Conservation (phyloP, 345 rosid species). For the Physaria fendleri region DNA sequence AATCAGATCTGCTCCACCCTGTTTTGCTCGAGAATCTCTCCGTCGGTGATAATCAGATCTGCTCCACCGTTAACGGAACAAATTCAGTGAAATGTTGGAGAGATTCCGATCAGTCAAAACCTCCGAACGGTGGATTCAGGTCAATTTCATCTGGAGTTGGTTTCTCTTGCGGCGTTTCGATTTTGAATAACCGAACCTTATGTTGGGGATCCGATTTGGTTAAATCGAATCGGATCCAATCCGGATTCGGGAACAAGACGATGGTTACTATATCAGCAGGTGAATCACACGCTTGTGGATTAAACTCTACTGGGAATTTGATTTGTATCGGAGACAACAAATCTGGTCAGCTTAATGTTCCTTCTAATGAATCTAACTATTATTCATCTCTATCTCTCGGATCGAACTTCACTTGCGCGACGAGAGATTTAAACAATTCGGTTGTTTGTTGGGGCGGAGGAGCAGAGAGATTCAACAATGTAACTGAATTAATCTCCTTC, state of each 20-base stretch:
- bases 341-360: conserved; percentile 52
- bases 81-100: conserved; percentile 54
- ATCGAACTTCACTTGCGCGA: no score
- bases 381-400: no score
- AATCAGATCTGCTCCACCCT: conserved; percentile 64
- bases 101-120: neutral
- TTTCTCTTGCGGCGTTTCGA: conserved; percentile 61
- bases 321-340: conserved; percentile 53
- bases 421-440: no score
- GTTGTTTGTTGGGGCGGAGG: conserved; percentile 87
- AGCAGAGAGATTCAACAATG: conserved; percentile 32
- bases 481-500: conserved; percentile 32
- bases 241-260: conserved; percentile 37
- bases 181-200: conserved; percentile 10
- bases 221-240: conserved; percentile 33
- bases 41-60: conserved; percentile 59
- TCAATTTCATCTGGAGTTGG: conserved; percentile 65
- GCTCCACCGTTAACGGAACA: conserved; percentile 43
- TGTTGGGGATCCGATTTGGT: conserved; percentile 52
- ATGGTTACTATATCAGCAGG: conserved; percentile 61
- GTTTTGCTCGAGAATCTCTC: conserved; percentile 39
- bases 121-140: conserved; percentile 20
- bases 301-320: conserved; percentile 44
- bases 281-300: conserved; percentile 68
- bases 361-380: conserved; percentile 26